Evolutionary conservation across 495 filamentous ascomycete genomes (phyloP).

Genomic region (Beverwykella pulmonaria): DNA sequence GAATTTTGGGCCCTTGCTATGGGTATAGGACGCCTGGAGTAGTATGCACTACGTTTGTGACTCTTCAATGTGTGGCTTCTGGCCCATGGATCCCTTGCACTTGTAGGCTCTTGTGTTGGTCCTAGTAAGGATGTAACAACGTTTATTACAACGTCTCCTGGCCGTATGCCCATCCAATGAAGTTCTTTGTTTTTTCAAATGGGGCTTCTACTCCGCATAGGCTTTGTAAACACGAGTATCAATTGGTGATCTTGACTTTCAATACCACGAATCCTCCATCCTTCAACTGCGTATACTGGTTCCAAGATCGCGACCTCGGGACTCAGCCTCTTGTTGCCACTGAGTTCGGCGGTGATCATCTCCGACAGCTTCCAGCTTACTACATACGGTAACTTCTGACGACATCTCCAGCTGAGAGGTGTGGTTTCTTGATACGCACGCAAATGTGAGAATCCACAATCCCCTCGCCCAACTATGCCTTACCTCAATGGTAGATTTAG

Average conservation of each 20-base stretch:
- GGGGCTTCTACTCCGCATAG: background rate
- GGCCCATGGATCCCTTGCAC: background rate
- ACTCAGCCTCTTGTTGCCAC: background rate
- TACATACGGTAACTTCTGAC: background rate
- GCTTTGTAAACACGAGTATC: background rate
- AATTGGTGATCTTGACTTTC: background rate
- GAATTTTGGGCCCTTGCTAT: background rate
- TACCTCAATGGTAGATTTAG: background rate
- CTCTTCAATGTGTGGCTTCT: background rate
- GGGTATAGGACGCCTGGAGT: background rate
- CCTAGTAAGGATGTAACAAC: background rate
- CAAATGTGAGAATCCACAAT: background rate
- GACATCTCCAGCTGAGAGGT: background rate
- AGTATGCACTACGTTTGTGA: background rate
- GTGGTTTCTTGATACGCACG: background rate
- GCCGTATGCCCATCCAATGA: background rate
- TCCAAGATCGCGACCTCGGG: background rate
- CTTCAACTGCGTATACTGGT: background rate
- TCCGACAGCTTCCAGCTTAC: background rate
- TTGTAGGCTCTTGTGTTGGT: background rate
- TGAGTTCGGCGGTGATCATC: background rate
- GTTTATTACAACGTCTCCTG: background rate
- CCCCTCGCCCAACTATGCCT: background rate
- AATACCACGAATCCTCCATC: background rate
- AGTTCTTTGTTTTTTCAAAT: background rate